Conservation (phyloP, 257 asterid species). For the Solanum infundibuliforme region DNA sequence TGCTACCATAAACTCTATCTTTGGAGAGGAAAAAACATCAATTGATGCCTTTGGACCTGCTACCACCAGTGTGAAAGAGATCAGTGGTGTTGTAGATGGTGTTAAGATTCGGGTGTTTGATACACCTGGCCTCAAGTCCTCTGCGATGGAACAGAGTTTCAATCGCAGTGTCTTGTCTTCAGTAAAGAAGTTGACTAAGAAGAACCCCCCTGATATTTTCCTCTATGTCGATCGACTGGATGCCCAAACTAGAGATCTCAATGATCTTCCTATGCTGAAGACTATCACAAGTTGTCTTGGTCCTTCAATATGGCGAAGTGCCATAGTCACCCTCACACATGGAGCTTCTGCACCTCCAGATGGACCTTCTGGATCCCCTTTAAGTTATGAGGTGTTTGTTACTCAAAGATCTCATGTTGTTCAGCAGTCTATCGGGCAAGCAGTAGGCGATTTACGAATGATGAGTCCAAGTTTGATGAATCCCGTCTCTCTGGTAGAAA, state of each 20-base stretch:
- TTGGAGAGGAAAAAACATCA: conserved; percentile 63
- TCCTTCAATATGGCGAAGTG: conserved; percentile 71
- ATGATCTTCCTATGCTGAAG: conserved; percentile 69
- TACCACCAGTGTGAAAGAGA: conserved; percentile 46
- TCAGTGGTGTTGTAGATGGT: conserved; percentile 52
- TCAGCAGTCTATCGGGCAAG: conserved; percentile 84
- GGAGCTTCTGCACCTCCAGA: conserved; percentile 96
- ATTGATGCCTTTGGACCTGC: conserved; percentile 68
- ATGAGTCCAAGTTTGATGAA: conserved; percentile 82
- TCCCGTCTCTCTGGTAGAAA: conserved; percentile 86
- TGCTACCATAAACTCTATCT: conserved; percentile 73
- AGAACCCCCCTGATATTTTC: conserved; percentile 62
- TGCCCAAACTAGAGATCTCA: conserved; percentile 82
- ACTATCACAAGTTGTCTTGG: conserved; percentile 64
- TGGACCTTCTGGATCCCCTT: conserved; percentile 78
- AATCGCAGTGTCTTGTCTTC: conserved; percentile 54
- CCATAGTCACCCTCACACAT: conserved; percentile 83
- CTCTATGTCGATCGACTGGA: conserved; percentile 87
- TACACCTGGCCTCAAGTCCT: conserved; percentile 78
- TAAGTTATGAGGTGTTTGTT: conserved; percentile 75
- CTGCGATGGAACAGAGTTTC: conserved; percentile 66
- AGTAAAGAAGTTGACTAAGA: conserved; percentile 61
- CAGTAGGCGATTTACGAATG: conserved; percentile 77
- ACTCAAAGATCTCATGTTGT: conserved; percentile 86
- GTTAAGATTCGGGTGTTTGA: conserved; percentile 66